A percentile compares a stretch with the other conserved stretches of the same genome.
Conservation (phyloP, 768 basidiomycete species). For the Cystobasidium tubakii region DNA sequence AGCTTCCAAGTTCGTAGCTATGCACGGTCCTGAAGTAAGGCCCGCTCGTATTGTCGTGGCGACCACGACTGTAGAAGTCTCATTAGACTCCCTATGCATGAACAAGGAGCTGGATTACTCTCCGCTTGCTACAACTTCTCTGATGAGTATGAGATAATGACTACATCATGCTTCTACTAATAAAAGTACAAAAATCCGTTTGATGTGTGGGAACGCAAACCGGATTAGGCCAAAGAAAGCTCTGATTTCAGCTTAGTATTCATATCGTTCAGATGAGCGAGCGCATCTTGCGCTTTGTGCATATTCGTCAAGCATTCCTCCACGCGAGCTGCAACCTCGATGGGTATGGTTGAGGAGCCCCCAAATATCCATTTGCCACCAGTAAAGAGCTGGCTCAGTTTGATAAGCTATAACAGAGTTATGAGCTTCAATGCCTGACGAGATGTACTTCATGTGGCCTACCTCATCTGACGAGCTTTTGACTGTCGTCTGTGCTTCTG, state of each 20-base stretch:
- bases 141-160: too few relatives aligned
- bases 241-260: slow-evolving; percentile 62
- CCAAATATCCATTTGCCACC: slow-evolving; percentile 53
- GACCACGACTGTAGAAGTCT: too few relatives aligned
- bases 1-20: too few relatives aligned
- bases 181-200: too few relatives aligned
- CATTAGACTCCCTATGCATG: too few relatives aligned
- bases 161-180: too few relatives aligned
- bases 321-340: slow-evolving; percentile 59
- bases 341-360: slow-evolving; percentile 49
- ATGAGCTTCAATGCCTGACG: not conserved
- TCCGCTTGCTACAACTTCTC: too few relatives aligned
- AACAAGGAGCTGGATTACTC: too few relatives aligned
- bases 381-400: slow-evolving; percentile 63
- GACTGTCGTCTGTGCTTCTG: slow-evolving; percentile 50
- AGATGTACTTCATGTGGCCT: not conserved
- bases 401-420: slow-evolving; percentile 45
- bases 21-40: too few relatives aligned
- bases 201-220: too few relatives aligned
- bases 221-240: slow-evolving; percentile 11
- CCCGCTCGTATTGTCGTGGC: too few relatives aligned
- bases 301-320: slow-evolving; percentile 70
- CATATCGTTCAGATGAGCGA: slow-evolving; percentile 65
- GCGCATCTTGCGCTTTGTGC: slow-evolving; percentile 61
- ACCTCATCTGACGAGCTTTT: slow-evolving; percentile 60